Conservation (phyloP, 352 stramenopile species). For the Thalassiosira ordinaria region DNA sequence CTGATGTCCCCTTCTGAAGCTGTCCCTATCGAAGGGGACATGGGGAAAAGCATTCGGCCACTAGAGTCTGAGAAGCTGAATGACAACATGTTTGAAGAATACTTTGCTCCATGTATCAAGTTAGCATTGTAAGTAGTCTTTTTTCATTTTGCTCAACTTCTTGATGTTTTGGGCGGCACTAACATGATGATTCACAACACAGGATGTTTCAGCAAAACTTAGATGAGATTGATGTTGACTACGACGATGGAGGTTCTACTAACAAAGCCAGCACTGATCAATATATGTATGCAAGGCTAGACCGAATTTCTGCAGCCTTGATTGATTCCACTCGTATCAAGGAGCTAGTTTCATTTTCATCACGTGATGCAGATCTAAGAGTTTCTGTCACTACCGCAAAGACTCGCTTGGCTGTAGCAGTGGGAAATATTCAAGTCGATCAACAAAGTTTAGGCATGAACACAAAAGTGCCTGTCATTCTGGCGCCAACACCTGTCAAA, state of each 20-base stretch:
- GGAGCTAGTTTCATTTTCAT: conserved; percentile 78
- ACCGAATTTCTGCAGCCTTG: conserved; percentile 72
- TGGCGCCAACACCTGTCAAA: conserved; percentile 74
- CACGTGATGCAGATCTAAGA: conserved; percentile 73
- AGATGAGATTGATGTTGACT: conserved; percentile 29
- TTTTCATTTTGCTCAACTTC: conserved; percentile 1
- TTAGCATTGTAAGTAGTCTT: conserved; percentile 58
- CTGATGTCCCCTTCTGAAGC: conserved; percentile 73
- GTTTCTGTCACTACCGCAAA: conserved; percentile 81
- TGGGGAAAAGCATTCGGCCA: conserved; percentile 66
- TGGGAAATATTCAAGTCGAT: conserved; percentile 84
- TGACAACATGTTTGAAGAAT: conserved; percentile 79
- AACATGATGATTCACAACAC: conserved; percentile 22
- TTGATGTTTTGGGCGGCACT: conserved; percentile 2
- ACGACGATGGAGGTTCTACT: conserved; percentile 4
- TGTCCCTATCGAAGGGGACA: conserved; percentile 77
- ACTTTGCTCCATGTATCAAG: conserved; percentile 84
- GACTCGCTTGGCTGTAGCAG: conserved; percentile 69
- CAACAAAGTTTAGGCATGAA: conserved; percentile 71
- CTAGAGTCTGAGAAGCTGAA: conserved; percentile 76
- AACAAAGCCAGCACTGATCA: conserved; percentile 48
- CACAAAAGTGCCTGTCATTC: conserved; percentile 75
- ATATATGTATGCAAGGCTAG: conserved; percentile 78
- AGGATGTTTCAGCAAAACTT: conserved; percentile 58
- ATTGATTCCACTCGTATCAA: conserved; percentile 80